Conservation (phyloP, 1,284 basidiomycete genomes). For the Moesziomyces sp. region DNA sequence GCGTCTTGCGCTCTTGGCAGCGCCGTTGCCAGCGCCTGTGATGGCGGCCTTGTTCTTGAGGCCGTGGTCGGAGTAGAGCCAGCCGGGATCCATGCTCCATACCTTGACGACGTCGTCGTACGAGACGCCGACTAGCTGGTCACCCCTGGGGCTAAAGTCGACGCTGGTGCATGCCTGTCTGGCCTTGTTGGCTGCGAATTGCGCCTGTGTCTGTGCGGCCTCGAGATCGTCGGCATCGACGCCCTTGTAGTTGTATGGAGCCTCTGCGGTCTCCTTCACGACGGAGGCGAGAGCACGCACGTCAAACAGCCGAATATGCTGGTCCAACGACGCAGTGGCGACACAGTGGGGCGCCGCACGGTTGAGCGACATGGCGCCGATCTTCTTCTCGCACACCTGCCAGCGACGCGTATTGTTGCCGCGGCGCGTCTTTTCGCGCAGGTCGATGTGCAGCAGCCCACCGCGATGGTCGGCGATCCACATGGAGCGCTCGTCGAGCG, state of each 20-base stretch:
- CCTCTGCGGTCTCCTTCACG: slow-evolving; percentile 32
- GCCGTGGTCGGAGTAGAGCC: slow-evolving; percentile 32
- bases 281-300: slow-evolving; percentile 50
- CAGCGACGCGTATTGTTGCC: slow-evolving; percentile 47
- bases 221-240: slow-evolving; percentile 52
- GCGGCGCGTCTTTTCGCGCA: slow-evolving; percentile 38
- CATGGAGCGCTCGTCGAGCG: slow-evolving; percentile 55
- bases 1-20: slow-evolving; percentile 3
- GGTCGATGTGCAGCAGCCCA: slow-evolving; percentile 60
- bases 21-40: slow-evolving; percentile 9
- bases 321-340: slow-evolving; percentile 63
- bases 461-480: slow-evolving; percentile 67
- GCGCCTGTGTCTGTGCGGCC: slow-evolving; percentile 40
- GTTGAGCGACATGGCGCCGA: slow-evolving; percentile 65
- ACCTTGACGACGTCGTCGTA: slow-evolving; percentile 65
- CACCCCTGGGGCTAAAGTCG: slow-evolving; percentile 58
- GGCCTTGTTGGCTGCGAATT: slow-evolving; percentile 42
- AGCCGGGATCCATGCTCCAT: slow-evolving; percentile 31
- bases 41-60: slow-evolving; percentile 21
- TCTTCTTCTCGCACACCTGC: slow-evolving; percentile 66
- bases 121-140: slow-evolving; percentile 57
- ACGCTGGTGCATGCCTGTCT: slow-evolving; percentile 63
- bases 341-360: slow-evolving; percentile 50
- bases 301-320: slow-evolving; percentile 63
- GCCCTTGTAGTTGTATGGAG: slow-evolving; percentile 48